Evolutionary conservation across 192 early-diverging fungal species (phyloP).

Genomic region (Coemansia pectinata): DNA sequence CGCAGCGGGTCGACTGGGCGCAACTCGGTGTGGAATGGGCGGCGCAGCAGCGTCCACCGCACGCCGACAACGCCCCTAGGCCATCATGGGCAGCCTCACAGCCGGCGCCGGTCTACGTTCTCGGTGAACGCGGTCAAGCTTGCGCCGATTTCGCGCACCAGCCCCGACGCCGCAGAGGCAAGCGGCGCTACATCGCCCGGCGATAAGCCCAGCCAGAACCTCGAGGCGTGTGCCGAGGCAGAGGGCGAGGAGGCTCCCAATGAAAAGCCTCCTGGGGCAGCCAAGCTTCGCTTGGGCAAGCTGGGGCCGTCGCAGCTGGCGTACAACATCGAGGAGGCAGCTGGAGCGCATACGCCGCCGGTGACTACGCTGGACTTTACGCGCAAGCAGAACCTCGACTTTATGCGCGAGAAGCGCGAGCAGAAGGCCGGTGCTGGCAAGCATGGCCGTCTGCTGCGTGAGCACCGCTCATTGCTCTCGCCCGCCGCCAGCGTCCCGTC

Average conservation of each 20-base stretch:
- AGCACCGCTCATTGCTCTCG: slow-evolving; percentile 7
- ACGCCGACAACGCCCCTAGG: slow-evolving; percentile 53
- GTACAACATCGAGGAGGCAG: slow-evolving; percentile 46
- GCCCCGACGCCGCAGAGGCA: slow-evolving; percentile 13
- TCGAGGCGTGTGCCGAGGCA: slow-evolving; percentile 23
- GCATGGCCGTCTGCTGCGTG: slow-evolving; percentile 37
- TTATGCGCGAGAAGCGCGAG: slow-evolving; percentile 49
- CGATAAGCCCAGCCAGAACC: neutral
- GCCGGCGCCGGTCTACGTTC: slow-evolving; percentile 50
- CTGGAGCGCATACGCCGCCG: slow-evolving; percentile 45
- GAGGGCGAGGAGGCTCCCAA: slow-evolving; percentile 7
- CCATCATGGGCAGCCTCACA: slow-evolving; percentile 51
- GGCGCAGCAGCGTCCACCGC: slow-evolving; percentile 52
- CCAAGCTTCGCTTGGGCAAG: slow-evolving; percentile 2
- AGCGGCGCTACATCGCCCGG: slow-evolving; percentile 9
- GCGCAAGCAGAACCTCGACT: slow-evolving; percentile 47
- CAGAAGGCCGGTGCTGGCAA: slow-evolving; percentile 38
- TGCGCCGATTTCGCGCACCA: slow-evolving; percentile 45
- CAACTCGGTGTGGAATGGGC: slow-evolving; percentile 50
- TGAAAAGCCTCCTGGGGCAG: neutral
- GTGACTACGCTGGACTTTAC: slow-evolving; percentile 51
- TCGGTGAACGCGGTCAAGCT: slow-evolving; percentile 46
- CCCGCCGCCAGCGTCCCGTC: neutral
- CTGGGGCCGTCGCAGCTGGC: slow-evolving; percentile 49
- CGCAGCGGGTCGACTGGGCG: slow-evolving; percentile 42